phyloP scores from a whole-genome alignment of 208 protist species.

The Wallacemonas collosoma region DNA sequence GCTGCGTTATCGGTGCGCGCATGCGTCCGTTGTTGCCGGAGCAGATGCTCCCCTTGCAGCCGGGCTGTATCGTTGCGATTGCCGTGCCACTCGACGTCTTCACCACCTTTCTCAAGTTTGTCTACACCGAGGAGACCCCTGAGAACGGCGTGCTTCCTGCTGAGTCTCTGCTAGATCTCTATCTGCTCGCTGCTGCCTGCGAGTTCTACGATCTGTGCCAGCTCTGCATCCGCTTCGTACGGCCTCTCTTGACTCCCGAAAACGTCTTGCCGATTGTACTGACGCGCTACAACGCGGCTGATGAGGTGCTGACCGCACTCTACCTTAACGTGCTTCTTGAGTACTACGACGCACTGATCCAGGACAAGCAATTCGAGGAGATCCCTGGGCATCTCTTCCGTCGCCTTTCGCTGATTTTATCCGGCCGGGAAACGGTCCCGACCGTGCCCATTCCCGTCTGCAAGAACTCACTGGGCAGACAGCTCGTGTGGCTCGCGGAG shows the following conservation, averaged over 20 bases:
- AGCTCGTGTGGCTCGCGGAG: constrained; percentile 81
- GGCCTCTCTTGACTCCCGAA: constrained; percentile 71
- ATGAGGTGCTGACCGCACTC: constrained; percentile 81
- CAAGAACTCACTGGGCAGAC: constrained; percentile 78
- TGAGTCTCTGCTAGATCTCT: constrained; percentile 84
- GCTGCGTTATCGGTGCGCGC: constrained; percentile 85
- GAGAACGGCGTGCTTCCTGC: constrained; percentile 67
- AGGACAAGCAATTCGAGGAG: constrained; percentile 87
- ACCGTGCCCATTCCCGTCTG: constrained; percentile 59
- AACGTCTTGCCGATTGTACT: constrained; percentile 89
- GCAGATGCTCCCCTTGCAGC: constrained; percentile 76
- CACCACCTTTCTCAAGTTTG: constrained; percentile 79
- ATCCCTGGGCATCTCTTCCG: constrained; percentile 91
- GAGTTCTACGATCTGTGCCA: constrained; percentile 84
- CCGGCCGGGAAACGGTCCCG: constrained; percentile 67
- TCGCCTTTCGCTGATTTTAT: constrained; percentile 83
- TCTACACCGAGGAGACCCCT: constrained; percentile 89
- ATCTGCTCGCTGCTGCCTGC: constrained; percentile 73
- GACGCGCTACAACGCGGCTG: constrained; percentile 83
- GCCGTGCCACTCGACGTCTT: constrained; percentile 81
- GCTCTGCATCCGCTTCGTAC: constrained; percentile 71
- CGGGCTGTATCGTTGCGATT: constrained; percentile 78
- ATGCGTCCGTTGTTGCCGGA: constrained; percentile 80
- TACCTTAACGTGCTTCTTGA: constrained; percentile 84
- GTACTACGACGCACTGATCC: constrained; percentile 86